Base-by-base conservation (phyloP, 2,329 filamentous ascomycete species). In the Zymoseptoria crescenta region DNA sequence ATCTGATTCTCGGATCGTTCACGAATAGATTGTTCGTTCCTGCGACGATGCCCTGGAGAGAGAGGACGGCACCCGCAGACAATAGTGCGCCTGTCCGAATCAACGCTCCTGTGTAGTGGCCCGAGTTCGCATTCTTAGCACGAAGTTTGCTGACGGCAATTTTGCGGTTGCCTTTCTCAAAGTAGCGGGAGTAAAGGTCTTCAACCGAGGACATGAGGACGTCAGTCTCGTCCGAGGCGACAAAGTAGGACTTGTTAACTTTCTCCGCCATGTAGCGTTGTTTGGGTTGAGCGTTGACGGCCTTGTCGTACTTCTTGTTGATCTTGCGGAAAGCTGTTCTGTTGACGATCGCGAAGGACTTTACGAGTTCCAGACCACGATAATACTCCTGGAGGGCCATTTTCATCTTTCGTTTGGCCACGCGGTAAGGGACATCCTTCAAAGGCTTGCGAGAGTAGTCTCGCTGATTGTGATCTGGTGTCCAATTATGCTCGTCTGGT, bases 251-350 rank as follows among this genome's bases (percentile, higher is more conserved):
- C 63, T 87, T 87, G 76, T 90, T 93, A 67, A 99, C 91, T 70
- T 93, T 93, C 67, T 96, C 92, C 30, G 87, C 87, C 83, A 96
- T 89, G 73, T 93, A 97, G 28, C 87, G 83, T 70, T 88, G 82
- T 0, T 87, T 82, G 0, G 90, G 90, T 9, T 87, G 83, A 49
- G 91, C 87, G 67, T 91, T 84, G 58, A 91, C 85, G 1, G 88
- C 85, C 76, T 97, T 99, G 79, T 97, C 92, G 72, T 95, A 97
- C 75, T 99, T 99, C 74, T 99, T 99, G 76, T 96, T 96, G 71
- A 99, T 91, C 74, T 99, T 99, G 30, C 92, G 87, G 70, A 97
- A 97, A 0, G 91, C 94, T 0, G 91, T 96, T 54, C 91, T 84
- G 73, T 99, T 99, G 13, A 96, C 80, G 21, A 96, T 77, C 1